Conservation (phyloP, 176 grass and related monocot genomes). For the Carex scoparia region DNA sequence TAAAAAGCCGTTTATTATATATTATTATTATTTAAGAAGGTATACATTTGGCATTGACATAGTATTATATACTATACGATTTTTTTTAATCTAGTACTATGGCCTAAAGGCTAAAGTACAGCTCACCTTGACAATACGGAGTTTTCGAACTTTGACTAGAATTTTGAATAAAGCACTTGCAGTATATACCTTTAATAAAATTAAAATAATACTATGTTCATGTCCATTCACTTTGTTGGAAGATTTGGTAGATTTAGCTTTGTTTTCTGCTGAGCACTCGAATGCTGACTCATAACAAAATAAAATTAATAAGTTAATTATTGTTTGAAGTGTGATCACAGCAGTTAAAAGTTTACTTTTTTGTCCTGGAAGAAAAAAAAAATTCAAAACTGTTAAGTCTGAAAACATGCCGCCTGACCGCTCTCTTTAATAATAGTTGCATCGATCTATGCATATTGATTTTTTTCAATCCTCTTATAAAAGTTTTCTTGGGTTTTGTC, state of each 20-base stretch:
- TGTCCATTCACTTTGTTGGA: background rate
- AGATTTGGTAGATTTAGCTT: constrained; percentile 3
- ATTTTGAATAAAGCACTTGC: constrained; percentile 10
- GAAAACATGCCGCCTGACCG: background rate
- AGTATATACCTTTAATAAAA: constrained; percentile 9
- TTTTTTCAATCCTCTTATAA: background rate
- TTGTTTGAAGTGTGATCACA: background rate
- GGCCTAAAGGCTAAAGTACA: background rate
- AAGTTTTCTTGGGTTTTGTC: background rate
- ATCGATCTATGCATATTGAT: background rate
- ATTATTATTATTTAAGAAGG: background rate
- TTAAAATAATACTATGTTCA: constrained; percentile 5
- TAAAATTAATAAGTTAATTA: background rate
- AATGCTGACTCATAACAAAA: constrained; percentile 13
- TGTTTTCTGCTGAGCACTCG: background rate
- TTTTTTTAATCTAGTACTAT: background rate
- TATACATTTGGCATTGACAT: background rate
- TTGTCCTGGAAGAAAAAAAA: background rate
- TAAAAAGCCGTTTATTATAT: background rate
- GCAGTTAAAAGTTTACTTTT: background rate
- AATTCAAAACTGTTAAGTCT: background rate
- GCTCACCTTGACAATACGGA: background rate
- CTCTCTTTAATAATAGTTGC: background rate
- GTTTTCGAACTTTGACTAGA: background rate
- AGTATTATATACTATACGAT: background rate